Evolutionary conservation across 176 grass and related monocot genomes (phyloP).

Genomic region (Hordeum marinum): DNA sequence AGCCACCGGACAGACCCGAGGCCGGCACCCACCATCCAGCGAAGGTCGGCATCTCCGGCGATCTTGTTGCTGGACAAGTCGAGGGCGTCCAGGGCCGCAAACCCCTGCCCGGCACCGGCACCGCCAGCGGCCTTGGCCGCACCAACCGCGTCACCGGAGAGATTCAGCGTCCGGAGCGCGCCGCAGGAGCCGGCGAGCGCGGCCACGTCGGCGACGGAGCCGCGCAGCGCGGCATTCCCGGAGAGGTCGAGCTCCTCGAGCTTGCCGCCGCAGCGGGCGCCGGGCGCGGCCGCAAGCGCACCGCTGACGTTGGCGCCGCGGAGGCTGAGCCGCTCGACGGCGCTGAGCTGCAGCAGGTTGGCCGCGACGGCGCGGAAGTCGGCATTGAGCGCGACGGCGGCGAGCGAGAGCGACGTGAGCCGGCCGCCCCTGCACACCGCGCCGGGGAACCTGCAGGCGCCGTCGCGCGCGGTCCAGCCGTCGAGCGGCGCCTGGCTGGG

Average conservation of each 20-base stretch:
- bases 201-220: constrained; percentile 59
- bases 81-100: constrained; percentile 44
- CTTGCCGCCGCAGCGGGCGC: constrained; percentile 31
- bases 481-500: constrained; percentile 35
- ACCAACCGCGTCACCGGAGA: constrained; percentile 61
- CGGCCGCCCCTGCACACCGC: constrained; percentile 49
- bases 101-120: background rate
- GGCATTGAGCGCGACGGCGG: constrained; percentile 46
- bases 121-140: background rate
- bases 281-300: constrained; percentile 9
- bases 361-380: constrained; percentile 55
- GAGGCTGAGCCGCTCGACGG: constrained; percentile 57
- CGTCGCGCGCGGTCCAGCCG: constrained; percentile 37
- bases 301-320: constrained; percentile 70
- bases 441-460: constrained; percentile 63
- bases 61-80: constrained; percentile 82
- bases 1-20: constrained; percentile 50
- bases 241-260: constrained; percentile 71
- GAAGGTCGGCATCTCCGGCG: constrained; percentile 46
- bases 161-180: constrained; percentile 50
- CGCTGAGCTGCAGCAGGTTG: constrained; percentile 49
- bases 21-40: constrained; percentile 48
- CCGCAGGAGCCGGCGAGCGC: constrained; percentile 46
- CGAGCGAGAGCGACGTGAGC: constrained; percentile 58
- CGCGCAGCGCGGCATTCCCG: constrained; percentile 56